Evolutionary conservation across 2,329 filamentous ascomycete genomes (phyloP), one percentile per base, ranked within the genome.

Genomic region (Paraconiothyrium sp.): DNA sequence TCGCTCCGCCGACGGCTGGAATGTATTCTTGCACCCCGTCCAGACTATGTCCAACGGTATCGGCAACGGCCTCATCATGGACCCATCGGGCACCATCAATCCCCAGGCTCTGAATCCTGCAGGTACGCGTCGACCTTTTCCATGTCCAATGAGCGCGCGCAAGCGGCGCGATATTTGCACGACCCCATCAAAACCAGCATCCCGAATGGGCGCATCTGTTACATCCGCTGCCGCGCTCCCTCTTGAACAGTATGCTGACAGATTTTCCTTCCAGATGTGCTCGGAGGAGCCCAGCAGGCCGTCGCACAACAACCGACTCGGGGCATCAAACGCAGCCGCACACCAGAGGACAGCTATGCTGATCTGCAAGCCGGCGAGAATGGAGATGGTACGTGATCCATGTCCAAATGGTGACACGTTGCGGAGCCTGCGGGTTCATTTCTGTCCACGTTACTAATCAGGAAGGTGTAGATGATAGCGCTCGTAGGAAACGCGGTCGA

Each of bases 401-500:
- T 49, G n/a, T 14, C 48, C 20, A 32, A 27, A 30, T 14, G 56
- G 48, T 56, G 51, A 55, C 54, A 43, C 44, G 46, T n/a, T 60
- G 54, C 64, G 62, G 47, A 46, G 58, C 41, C 24, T 41, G 44
- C 44, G 39, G 59, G 5, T 41, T 27, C 59, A 32, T 58, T 58
- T 37, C 57, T 48, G 52, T 47, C 13, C 39, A 35, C 56, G 54
- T 58, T 59, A 61, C 67, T 73, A 62, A 70, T 59, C 54, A 20
- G 51, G 27, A 35, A 50, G 35, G 9, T 55, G 52, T 67, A 75
- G 77, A 77, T 57, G 72, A 73, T 30, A 67, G 67, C 51, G 78
- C 78, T 63, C 76, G 76, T 51, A 69, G 78, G 68, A 80, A 79
- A 66, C 77, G 78, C 66, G 85, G 84, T 72, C 86, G 87, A 80